Evolutionary conservation across 305 asterid species (phyloP).

Genomic region (Plantago coronopus): DNA sequence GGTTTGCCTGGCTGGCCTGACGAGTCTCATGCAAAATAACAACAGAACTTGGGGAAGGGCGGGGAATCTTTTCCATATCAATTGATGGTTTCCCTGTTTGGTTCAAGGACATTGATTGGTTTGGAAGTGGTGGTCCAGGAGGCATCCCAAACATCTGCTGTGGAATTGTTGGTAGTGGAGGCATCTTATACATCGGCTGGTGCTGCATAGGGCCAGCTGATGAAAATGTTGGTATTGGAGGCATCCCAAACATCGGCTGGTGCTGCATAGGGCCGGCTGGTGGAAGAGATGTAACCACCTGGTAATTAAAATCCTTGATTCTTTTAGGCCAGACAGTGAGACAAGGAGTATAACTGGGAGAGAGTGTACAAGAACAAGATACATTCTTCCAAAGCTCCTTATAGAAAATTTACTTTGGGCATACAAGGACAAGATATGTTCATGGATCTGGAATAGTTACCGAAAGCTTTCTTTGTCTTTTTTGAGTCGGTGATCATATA

Average conservation of each 20-base stretch:
- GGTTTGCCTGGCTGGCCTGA: constrained; percentile 91
- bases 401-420: too few species aligned
- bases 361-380: background rate
- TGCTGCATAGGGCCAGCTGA: background rate
- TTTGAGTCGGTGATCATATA: background rate
- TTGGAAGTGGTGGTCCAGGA: constrained; percentile 54
- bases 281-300: constrained; percentile 48
- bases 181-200: background rate
- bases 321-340: background rate
- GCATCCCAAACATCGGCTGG: background rate
- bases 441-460: background rate
- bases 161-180: constrained; percentile 34
- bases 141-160: constrained; percentile 79
- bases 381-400: too few species aligned
- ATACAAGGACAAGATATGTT: background rate
- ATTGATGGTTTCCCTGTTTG: constrained; percentile 79
- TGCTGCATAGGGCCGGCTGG: background rate
- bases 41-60: constrained; percentile 62
- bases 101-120: constrained; percentile 69
- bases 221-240: constrained; percentile 24
- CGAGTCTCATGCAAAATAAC: constrained; percentile 89
- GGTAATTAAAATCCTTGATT: constrained; percentile 23
- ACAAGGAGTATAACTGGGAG: background rate
- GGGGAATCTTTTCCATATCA: constrained; percentile 95
- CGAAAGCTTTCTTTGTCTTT: too few species aligned